A percentile compares a stretch with the other conserved stretches of the same genome.
These are phyloP conservation scores for Kodamaea laetipori DNA, from an alignment of 805 yeast genomes.

Conservation along the genomic window DNA sequence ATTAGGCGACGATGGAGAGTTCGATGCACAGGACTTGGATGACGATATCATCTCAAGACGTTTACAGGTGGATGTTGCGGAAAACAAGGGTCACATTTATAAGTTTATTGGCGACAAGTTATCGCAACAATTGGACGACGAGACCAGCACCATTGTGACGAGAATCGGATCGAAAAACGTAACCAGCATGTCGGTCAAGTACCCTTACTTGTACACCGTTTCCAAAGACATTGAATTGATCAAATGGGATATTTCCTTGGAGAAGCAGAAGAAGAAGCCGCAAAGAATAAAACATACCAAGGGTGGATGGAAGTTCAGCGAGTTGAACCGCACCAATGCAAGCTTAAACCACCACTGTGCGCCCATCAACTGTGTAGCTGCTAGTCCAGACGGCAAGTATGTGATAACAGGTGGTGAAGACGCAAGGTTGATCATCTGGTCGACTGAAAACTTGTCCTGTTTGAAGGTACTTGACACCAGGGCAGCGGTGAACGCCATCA, in stretches of 20 bases:
- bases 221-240: conserved; percentile 80
- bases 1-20: conserved; percentile 41
- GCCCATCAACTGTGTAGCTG: conserved; percentile 76
- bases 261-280: conserved; percentile 49
- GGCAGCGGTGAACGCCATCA: conserved; percentile 70
- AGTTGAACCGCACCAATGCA: conserved; percentile 47
- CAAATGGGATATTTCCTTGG: conserved; percentile 68
- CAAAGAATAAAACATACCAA: conserved; percentile 60
- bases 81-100: conserved; percentile 80
- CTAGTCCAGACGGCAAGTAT: conserved; percentile 81
- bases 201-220: conserved; percentile 71
- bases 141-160: conserved; percentile 39
- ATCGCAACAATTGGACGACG: conserved; percentile 39
- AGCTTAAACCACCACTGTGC: conserved; percentile 69
- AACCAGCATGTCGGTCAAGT: conserved; percentile 56
- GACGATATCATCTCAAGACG: conserved; percentile 80
- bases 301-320: conserved; percentile 55
- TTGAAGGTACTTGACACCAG: conserved; percentile 76
- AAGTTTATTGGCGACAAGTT: conserved; percentile 60
- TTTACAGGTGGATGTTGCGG: conserved; percentile 86
- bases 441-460: conserved; percentile 73
- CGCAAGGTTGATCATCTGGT: conserved; percentile 81
- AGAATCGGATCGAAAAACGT: conserved; percentile 64
- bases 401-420: conserved; percentile 93
- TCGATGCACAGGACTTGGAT: conserved; percentile 91